phyloP scores from a whole-genome alignment of 2,329 filamentous ascomycete genomes.

The Helotiales sp. region DNA sequence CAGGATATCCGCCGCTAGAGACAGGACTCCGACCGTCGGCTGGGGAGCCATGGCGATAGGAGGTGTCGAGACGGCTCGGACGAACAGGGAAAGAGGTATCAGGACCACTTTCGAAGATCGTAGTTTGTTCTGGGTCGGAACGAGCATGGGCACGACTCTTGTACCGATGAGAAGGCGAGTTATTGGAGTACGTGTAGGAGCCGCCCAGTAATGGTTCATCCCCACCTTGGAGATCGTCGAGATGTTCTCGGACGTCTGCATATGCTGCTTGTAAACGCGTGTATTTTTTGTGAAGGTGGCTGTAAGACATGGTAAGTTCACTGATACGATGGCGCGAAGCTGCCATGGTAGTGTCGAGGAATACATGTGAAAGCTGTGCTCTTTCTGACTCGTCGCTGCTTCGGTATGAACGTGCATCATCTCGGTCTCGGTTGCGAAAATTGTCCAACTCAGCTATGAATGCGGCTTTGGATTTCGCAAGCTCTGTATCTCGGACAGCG shows the following conservation, averaged over 20 bases:
- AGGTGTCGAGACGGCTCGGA: background rate
- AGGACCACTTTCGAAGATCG: constrained; percentile 2
- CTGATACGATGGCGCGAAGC: constrained; percentile 46
- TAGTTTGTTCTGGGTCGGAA: constrained; percentile 10
- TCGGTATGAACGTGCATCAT: constrained; percentile 39
- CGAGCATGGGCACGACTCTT: constrained; percentile 9
- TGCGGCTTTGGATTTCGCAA: constrained; percentile 47
- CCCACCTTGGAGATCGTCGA: constrained; percentile 28
- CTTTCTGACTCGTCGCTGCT: constrained; percentile 16
- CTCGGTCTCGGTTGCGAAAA: constrained; percentile 35
- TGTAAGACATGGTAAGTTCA: constrained; percentile 57
- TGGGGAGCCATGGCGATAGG: constrained; percentile 7
- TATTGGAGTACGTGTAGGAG: background rate
- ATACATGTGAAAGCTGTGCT: constrained; percentile 19
- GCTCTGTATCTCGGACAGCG: constrained; percentile 54
- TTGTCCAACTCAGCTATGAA: constrained; percentile 55
- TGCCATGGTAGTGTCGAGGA: constrained; percentile 32
- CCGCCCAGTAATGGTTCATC: constrained; percentile 17
- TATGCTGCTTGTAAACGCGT: constrained; percentile 54
- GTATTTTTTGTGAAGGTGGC: constrained; percentile 54
- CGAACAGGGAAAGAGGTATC: background rate
- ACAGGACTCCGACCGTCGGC: constrained; percentile 11
- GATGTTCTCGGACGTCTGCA: constrained; percentile 44
- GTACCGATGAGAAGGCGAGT: background rate
- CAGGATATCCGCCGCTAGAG: background rate